These are phyloP conservation scores for Paramecium octaurelia DNA, from an alignment of 73 alveolate genomes.

Conservation along the genomic window DNA sequence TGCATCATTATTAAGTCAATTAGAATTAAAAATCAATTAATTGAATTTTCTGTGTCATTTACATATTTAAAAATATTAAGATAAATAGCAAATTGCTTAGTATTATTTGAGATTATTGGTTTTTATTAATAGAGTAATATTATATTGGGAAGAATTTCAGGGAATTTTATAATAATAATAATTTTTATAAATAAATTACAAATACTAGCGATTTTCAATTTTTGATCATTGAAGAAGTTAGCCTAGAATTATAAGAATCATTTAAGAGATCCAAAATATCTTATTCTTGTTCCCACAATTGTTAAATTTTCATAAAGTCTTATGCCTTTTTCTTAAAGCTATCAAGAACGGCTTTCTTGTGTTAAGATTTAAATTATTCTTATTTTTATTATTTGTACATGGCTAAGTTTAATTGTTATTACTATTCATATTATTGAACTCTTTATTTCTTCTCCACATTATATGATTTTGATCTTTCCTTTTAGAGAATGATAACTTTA, in stretches of 20 bases:
- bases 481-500: not conserved
- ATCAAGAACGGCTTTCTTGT: not conserved
- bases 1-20: too few relatives aligned
- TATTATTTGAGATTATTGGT: not conserved
- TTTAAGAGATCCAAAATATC: not conserved
- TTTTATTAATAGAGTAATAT: not conserved
- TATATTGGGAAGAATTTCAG: not conserved
- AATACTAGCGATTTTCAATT: not conserved
- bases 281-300: not conserved
- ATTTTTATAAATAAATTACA: not conserved
- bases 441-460: not conserved
- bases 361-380: not conserved
- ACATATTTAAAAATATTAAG: too few relatives aligned
- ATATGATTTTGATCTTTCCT: not conserved
- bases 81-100: too few relatives aligned
- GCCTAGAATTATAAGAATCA: not conserved
- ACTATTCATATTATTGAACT: not conserved
- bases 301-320: not conserved
- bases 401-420: not conserved
- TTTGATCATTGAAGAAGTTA: not conserved
- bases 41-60: too few relatives aligned
- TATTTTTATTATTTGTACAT: not conserved
- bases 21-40: too few relatives aligned
- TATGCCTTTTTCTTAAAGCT: constrained; percentile 12
- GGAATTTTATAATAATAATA: not conserved